These are phyloP conservation scores for Leersia perrieri DNA, from an alignment of 176 grass and related monocot genomes.

Conservation along the genomic window DNA sequence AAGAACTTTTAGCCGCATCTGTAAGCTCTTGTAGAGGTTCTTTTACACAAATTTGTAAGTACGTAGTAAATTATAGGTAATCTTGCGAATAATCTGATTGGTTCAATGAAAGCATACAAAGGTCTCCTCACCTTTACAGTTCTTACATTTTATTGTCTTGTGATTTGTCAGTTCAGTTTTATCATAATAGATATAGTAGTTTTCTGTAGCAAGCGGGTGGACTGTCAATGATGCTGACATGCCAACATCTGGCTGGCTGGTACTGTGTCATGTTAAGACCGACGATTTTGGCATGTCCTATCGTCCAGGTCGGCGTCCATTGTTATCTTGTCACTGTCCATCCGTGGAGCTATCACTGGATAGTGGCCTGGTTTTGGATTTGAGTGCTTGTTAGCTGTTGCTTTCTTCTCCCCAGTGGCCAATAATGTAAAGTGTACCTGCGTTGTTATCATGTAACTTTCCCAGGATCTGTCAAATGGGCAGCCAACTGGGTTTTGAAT, in stretches of 20 bases:
- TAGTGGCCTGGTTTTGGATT: background rate
- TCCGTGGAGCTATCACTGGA: constrained; percentile 14
- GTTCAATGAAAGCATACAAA: background rate
- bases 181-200: background rate
- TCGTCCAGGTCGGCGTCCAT: background rate
- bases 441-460: constrained; percentile 8
- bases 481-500: background rate
- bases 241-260: constrained; percentile 8
- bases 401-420: background rate
- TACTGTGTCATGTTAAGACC: constrained; percentile 2
- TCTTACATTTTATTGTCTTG: background rate
- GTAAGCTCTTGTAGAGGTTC: background rate
- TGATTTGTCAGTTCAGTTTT: background rate
- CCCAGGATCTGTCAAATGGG: background rate
- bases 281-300: background rate
- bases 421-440: background rate
- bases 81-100: background rate
- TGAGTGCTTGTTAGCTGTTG: background rate
- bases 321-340: constrained; percentile 3
- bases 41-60: background rate
- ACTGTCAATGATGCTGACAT: constrained; percentile 22
- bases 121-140: background rate
- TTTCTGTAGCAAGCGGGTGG: constrained; percentile 2
- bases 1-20: background rate
- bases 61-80: background rate